Percentiles rank a stretch among this genome's conserved stretches.
Conservation (phyloP, 495 filamentous ascomycete genomes). For the Aspergillus conjunctus region DNA sequence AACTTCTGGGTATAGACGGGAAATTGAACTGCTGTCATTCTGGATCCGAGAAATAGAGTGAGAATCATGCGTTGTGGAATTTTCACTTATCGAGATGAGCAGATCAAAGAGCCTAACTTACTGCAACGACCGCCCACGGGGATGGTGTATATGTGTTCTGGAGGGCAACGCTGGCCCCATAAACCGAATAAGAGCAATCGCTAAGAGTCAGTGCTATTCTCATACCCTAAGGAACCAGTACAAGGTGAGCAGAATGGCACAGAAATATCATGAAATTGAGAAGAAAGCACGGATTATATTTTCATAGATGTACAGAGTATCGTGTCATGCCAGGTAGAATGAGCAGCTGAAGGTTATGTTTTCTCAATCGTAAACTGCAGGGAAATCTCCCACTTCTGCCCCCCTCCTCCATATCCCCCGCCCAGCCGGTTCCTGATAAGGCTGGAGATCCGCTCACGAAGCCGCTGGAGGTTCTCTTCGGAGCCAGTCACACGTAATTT, state of each 20-base stretch:
- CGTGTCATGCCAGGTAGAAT: not conserved
- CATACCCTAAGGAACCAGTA: not conserved
- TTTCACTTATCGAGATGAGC: too few species aligned
- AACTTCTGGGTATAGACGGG: too few species aligned
- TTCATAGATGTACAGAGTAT: constrained; percentile 4
- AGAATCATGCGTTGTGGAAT: too few species aligned
- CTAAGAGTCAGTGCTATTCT: too few species aligned
- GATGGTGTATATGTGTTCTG: too few species aligned
- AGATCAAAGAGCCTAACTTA: too few species aligned
- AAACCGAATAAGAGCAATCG: too few species aligned
- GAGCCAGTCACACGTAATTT: constrained; percentile 71
- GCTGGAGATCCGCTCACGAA: constrained; percentile 73
- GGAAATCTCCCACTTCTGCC: constrained; percentile 84
- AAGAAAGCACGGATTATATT: not conserved
- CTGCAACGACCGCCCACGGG: too few species aligned
- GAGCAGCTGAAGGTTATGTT: constrained; percentile 22
- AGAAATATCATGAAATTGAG: not conserved
- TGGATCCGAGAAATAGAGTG: too few species aligned
- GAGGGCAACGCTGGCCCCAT: too few species aligned
- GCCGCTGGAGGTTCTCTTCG: constrained; percentile 64
- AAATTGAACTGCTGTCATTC: too few species aligned
- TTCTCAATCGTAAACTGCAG: constrained; percentile 50
- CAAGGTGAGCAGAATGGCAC: not conserved
- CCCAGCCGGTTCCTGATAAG: constrained; percentile 85
- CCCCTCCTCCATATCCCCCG: constrained; percentile 81